Evolutionary conservation across 495 filamentous ascomycete species (phyloP).

Genomic region (Sabuloglossum arenarium): DNA sequence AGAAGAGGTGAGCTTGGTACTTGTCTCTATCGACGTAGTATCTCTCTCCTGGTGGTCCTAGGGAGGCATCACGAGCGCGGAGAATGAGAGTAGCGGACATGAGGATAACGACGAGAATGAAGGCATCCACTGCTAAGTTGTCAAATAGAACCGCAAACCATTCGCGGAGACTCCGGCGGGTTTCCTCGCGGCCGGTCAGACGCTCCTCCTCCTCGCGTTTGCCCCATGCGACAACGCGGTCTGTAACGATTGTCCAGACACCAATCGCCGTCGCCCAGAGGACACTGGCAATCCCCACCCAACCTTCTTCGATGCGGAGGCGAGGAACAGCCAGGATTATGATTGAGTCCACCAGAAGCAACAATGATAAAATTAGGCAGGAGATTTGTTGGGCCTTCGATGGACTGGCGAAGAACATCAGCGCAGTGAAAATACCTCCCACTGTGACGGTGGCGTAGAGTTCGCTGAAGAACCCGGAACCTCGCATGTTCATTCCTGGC

Average conservation of each 20-base stretch:
- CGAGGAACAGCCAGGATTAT: constrained; percentile 52
- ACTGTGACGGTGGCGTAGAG: constrained; percentile 52
- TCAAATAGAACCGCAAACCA: constrained; percentile 70
- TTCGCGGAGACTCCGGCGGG: constrained; percentile 55
- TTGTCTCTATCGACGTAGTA: constrained; percentile 63
- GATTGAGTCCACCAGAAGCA: constrained; percentile 63
- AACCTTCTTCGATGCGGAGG: constrained; percentile 65
- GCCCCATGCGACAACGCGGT: constrained; percentile 68
- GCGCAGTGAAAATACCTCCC: constrained; percentile 48
- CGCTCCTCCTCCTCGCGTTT: constrained; percentile 83
- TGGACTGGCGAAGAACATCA: constrained; percentile 73
- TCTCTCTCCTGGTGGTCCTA: constrained; percentile 45
- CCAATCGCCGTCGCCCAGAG: constrained; percentile 51
- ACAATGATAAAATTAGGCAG: constrained; percentile 37
- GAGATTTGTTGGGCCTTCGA: constrained; percentile 54
- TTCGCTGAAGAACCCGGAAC: constrained; percentile 80
- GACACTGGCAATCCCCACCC: constrained; percentile 71
- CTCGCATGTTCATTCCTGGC: constrained; percentile 63
- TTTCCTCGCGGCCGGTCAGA: constrained; percentile 77
- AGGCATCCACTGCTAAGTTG: constrained; percentile 41
- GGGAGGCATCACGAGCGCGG: constrained; percentile 49
- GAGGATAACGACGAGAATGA: constrained; percentile 43
- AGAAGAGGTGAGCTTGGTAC: constrained; percentile 72
- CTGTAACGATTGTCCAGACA: constrained; percentile 37
- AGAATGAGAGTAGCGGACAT: constrained; percentile 62